Conservation (phyloP, 176 grass and related monocot genomes). For the Poa pratensis region DNA sequence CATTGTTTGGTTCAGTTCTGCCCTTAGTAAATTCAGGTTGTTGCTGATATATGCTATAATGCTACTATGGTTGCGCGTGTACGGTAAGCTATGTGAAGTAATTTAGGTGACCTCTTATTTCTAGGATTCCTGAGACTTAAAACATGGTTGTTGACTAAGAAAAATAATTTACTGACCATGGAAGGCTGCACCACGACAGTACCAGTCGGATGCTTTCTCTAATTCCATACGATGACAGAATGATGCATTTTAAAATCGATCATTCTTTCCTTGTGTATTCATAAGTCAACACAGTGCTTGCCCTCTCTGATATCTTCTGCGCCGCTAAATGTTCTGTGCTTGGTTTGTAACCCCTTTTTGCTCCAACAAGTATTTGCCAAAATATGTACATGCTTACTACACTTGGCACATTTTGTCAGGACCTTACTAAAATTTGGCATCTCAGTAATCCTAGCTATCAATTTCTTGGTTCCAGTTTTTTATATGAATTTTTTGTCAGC, state of each 20-base stretch:
- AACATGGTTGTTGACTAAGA: not conserved
- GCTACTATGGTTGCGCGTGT: not conserved
- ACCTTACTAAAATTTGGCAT: not conserved
- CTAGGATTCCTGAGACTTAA: not conserved
- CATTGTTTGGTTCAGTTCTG: not conserved
- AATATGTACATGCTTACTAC: not conserved
- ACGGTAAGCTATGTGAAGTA: not conserved
- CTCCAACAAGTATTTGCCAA: not conserved
- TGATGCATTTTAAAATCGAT: not conserved
- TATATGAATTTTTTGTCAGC: no score
- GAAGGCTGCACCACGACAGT: not conserved
- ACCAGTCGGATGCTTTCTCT: not conserved
- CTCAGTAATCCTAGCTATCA: not conserved
- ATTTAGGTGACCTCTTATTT: constrained; percentile 1
- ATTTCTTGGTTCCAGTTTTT: not conserved
- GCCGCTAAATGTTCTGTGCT: not conserved
- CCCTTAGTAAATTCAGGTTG: not conserved
- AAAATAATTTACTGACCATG: not conserved
- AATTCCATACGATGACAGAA: not conserved
- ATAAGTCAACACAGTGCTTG: not conserved
- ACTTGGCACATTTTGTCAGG: not conserved
- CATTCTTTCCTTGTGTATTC: not conserved
- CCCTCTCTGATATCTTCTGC: not conserved
- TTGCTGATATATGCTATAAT: not conserved
- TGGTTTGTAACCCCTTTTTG: not conserved